Evolutionary conservation across 2,329 filamentous ascomycete genomes (phyloP), one percentile per base, ranked within the genome.

Genomic region (Neopestalotiopsis clavispora): DNA sequence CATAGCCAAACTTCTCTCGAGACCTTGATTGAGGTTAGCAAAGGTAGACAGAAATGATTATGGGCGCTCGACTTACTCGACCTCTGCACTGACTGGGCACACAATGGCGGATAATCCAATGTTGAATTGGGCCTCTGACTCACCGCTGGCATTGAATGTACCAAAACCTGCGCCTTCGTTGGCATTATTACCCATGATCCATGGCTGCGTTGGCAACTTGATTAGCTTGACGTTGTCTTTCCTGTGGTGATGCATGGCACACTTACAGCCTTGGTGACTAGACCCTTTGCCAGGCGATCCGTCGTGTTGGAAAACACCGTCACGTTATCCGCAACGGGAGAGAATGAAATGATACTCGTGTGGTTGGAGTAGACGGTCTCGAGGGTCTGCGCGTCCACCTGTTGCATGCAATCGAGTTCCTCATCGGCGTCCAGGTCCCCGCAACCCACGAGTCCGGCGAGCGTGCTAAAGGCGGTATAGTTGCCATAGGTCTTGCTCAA

Each of bases 401-500:
- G 68, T 40, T 71, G 71, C 72, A 78, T 73, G 42, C 74, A 78
- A n/a, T 45, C 60, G 6, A 77, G 67, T 65, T 78, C 74, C 2
- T 64, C 71, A n/a, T 61, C 32, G n/a, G 71, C 62, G 23, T 62
- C 68, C 4, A 73, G 64, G 45, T 71, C 57, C 4, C 70, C 72
- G 66, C 76, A 78, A 3, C 75, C 76, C 9, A 76, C 65, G 7
- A 60, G 14, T 4, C 61, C 42, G 57, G 75, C 76, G 1, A 77
- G 40, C 38, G 72, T 71, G 10, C 72, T 74, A 70, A 78, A 78
- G 62, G 72, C 74, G 17, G 67, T 63, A 42, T 72, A 71, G 42
- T 77, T 71, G 14, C 65, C 65, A 23, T 34, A 57, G 13, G 80
- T 80, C 69, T 82, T 76, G 6, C 76, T 78, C 30, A 80, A 76